phyloP scores from a whole-genome alignment of 768 basidiomycete genomes.

The Podaxis sp. region DNA sequence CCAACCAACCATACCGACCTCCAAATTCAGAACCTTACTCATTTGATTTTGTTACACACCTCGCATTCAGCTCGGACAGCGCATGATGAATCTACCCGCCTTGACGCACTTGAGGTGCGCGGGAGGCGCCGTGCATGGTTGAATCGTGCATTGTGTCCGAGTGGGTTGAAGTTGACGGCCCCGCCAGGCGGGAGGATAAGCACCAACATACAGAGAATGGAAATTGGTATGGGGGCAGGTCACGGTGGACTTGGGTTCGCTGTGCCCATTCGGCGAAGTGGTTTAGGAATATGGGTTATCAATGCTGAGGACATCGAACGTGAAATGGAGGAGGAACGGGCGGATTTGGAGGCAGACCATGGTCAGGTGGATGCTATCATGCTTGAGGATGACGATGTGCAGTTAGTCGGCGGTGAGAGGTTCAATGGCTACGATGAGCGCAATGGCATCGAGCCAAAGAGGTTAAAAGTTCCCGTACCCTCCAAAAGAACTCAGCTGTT shows the following conservation, averaged over 20 bases:
- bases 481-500: conserved; percentile 26
- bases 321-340: neutral
- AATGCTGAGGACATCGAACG: conserved; percentile 4
- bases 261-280: conserved; percentile 10
- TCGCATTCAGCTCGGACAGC: conserved; percentile 39
- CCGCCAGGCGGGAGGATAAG: neutral
- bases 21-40: conserved; percentile 34
- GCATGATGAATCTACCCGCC: conserved; percentile 39
- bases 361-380: conserved; percentile 11
- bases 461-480: neutral
- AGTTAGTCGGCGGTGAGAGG: conserved; percentile 6
- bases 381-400: conserved; percentile 11
- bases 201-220: neutral
- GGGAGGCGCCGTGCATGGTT: conserved; percentile 69
- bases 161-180: conserved; percentile 3
- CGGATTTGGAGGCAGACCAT: neutral
- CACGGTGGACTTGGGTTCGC: conserved; percentile 12
- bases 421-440: conserved; percentile 13
- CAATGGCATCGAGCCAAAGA: conserved; percentile 13
- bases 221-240: conserved; percentile 11
- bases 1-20: conserved; percentile 31
- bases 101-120: conserved; percentile 52
- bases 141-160: conserved; percentile 40
- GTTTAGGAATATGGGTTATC: conserved; percentile 12
- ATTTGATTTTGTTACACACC: conserved; percentile 41